Base-by-base conservation (phyloP, 1,139 yeast genomes). In the Scheffersomyces titani region DNA sequence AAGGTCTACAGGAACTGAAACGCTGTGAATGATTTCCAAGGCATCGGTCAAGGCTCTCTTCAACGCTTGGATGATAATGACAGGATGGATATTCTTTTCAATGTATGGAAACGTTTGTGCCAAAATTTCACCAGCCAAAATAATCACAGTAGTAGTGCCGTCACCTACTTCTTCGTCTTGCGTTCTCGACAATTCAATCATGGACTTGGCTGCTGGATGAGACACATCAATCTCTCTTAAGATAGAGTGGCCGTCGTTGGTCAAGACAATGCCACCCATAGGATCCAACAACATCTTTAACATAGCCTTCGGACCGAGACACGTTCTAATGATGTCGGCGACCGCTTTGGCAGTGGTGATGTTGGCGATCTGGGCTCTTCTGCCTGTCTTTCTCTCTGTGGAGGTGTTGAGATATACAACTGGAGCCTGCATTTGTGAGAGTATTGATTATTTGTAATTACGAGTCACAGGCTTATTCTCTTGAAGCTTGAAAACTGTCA, bases 151-250 rank as follows among this genome's bases (percentile, higher is more conserved):
- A 46, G 99, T 94, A 59, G 99, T 94, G 61, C 99, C 99, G 72
- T 94, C 99, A 55, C 99, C 99, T 60, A 94, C 98, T 77, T 96
- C 99, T 75, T 96, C 99, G 71, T 96, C 99, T 77, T 94, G 99
- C 7, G 99, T 93, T 77, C 99, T 86, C 66, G 96, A 88, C 65
- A 96, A 83, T 76, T 96, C 99, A 70, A 96, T 90, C 98, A 96
- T 96, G 44, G 97, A 90, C 76, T 96, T 96, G 54, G 99, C 99
- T 7, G 99, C 99, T 5, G 99, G 99, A 70, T 92, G 98, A 3
- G 96, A 90, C 58, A 91, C 97, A 69, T 91, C 97, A 61, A 91
- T 90, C 72, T 91, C 97, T 67, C 97, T 82, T 64, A 91, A 78
- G 58, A 91, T 91, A 11, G 97, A 98, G 72, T 93, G 98, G 6